Conservation (phyloP, 164 flowering plant genomes). For the Liquidambar formosana region DNA sequence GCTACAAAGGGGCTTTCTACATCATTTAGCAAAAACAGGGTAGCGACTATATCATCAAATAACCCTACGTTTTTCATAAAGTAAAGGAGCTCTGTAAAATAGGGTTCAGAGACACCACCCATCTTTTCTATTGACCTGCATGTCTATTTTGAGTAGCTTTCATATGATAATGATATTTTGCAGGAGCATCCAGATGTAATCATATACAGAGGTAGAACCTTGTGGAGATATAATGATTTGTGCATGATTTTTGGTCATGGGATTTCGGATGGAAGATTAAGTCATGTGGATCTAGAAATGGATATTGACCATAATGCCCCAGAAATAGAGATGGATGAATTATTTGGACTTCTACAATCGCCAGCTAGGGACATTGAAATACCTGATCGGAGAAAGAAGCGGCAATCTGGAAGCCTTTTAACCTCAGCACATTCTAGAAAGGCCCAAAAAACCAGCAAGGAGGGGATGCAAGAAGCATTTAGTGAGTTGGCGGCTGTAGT, state of each 20-base stretch:
- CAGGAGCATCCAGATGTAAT: conserved; percentile 48
- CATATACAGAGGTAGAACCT: conserved; percentile 24
- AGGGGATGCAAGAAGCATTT: conserved; percentile 10
- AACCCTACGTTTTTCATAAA: too few species aligned
- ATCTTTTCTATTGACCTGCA: too few species aligned
- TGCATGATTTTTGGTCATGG: conserved; percentile 29
- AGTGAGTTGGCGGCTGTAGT: conserved; percentile 18
- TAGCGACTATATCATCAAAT: too few species aligned
- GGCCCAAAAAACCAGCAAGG: conserved; percentile 21
- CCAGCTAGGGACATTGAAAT: conserved; percentile 7
- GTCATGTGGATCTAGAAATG: conserved; percentile 16
- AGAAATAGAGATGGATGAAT: conserved; percentile 20
- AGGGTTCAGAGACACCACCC: too few species aligned
- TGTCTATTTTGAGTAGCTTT: background rate
- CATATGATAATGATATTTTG: conserved; percentile 14
- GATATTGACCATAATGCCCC: conserved; percentile 15
- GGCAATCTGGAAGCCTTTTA: conserved; percentile 12
- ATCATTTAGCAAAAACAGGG: too few species aligned
- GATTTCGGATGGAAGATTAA: conserved; percentile 15
- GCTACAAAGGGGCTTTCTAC: too few species aligned
- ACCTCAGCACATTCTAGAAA: conserved; percentile 19
- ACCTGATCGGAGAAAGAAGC: conserved; percentile 30
- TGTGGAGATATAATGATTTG: conserved; percentile 28
- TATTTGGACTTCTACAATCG: conserved; percentile 10
- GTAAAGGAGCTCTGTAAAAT: too few species aligned